Evolutionary conservation across 2,329 filamentous ascomycete species (phyloP), one percentile per base, ranked within the genome.

Genomic region (Eurotiales sp.): DNA sequence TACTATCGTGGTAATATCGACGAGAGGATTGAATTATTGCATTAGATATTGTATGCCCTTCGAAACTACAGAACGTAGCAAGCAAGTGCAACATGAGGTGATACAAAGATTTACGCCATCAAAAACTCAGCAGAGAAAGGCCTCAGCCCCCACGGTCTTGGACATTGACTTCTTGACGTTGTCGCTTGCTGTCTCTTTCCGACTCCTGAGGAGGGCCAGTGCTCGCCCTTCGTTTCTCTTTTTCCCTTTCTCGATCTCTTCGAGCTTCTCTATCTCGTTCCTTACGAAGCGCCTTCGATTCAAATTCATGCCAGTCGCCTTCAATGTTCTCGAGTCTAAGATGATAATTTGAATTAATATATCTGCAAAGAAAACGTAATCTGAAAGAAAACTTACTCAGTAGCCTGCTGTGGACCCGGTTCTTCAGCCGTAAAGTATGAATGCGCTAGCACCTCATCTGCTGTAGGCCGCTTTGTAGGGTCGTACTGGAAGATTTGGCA

Each of bases 271-370:
- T 77, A 54, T 85, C 82, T 51, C 90, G 92, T 68, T 96, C 91
- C 60, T 93, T 93, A 27, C 93, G 81, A 22, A 96, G 77, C 14
- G 90, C 91, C 73, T 99, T 99, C 51, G 90, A 95, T 73, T 99
- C 93, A 63, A 97, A 96, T 67, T 99, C 93, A 66, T 99, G 93
- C 93, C 93, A 99, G 62, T 99, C 93, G 19, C 93, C 93, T 61
- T 93, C 83, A 25, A 99, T 79, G 44, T 85, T 77, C 54, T 86
- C 84, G 45, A 99, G 80, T 63, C 87, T 88, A 56, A 53, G 46
- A 30, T 32, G 14, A 32, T 29, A 19, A 15, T 49, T 41, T 17
- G 10, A 22, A 47, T 61, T 54, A 25, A 42, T 19, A 34, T 11
- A 34, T n/a, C 4, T 32, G 27, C 14, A 4, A 53, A 58, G 39